Conservation (phyloP, 1,284 basidiomycete species). For the Ceratobasidium sp. region DNA sequence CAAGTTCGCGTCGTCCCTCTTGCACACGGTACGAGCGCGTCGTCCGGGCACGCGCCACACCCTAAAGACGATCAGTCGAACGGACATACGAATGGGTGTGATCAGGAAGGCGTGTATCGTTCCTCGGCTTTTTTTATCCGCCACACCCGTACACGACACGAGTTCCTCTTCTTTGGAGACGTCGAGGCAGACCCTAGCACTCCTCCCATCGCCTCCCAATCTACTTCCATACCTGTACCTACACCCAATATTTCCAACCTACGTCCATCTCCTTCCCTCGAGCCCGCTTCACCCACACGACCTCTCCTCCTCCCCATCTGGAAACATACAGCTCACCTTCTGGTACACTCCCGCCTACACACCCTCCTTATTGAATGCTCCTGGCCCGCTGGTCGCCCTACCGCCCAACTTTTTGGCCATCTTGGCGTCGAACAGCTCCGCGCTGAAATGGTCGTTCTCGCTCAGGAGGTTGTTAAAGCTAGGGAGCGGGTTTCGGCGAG, state of each 20-base stretch:
- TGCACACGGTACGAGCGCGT: slow-evolving; percentile 66
- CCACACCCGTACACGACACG: slow-evolving; percentile 64
- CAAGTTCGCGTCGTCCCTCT: slow-evolving; percentile 74
- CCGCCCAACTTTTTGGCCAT: slow-evolving; percentile 76
- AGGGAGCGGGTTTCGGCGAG: neutral
- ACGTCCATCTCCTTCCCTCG: too few relatives aligned
- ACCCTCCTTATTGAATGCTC: slow-evolving; percentile 87
- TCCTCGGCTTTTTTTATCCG: slow-evolving; percentile 81
- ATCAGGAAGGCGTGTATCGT: slow-evolving; percentile 62
- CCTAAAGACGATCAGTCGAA: neutral
- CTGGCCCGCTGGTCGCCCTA: slow-evolving; percentile 71
- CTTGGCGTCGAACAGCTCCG: slow-evolving; percentile 77
- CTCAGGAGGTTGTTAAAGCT: slow-evolving; percentile 65
- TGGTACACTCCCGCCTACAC: slow-evolving; percentile 56
- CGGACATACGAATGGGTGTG: slow-evolving; percentile 44
- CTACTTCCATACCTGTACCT: slow-evolving; percentile 52
- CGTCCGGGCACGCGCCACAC: slow-evolving; percentile 2
- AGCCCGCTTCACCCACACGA: too few relatives aligned
- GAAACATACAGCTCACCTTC: slow-evolving; percentile 3
- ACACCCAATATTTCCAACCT: too few relatives aligned
- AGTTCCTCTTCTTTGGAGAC: slow-evolving; percentile 87
- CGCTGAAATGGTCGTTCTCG: slow-evolving; percentile 71
- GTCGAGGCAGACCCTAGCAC: slow-evolving; percentile 74
- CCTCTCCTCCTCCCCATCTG: slow-evolving; percentile 43
- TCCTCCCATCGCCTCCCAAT: slow-evolving; percentile 51